A percentile compares a stretch with the other conserved stretches of the same genome.
Conservation (phyloP, 768 basidiomycete genomes). For the Zangia roseola region DNA sequence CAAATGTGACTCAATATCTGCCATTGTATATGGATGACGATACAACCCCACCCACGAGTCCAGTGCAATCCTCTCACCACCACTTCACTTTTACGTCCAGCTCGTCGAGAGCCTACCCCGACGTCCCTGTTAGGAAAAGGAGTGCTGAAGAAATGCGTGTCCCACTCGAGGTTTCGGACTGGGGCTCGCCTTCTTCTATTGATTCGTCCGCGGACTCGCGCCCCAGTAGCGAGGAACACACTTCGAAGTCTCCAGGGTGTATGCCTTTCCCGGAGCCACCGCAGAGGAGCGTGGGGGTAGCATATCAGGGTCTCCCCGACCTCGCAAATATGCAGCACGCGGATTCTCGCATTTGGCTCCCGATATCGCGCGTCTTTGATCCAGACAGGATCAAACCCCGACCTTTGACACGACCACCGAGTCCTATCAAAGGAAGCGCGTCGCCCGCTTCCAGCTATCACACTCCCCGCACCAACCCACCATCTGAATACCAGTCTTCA, state of each 20-base stretch:
- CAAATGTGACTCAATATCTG: slow-evolving; percentile 21
- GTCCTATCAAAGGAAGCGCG: slow-evolving; percentile 13
- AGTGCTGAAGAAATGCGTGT: neutral
- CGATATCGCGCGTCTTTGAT: slow-evolving; percentile 24
- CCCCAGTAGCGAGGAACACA: slow-evolving; percentile 12
- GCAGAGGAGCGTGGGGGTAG: slow-evolving; percentile 15
- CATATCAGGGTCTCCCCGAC: slow-evolving; percentile 20
- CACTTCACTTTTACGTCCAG: slow-evolving; percentile 17
- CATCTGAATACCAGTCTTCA: neutral
- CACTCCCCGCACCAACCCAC: neutral
- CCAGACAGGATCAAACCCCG: slow-evolving; percentile 26
- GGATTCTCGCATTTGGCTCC: slow-evolving; percentile 31
- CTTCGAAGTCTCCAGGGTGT: slow-evolving; percentile 3
- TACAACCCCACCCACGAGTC: slow-evolving; percentile 5
- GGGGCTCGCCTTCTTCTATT: neutral
- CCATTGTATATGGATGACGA: slow-evolving; percentile 18
- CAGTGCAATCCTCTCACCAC: slow-evolving; percentile 16
- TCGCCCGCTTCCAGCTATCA: neutral
- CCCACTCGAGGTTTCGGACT: slow-evolving; percentile 8
- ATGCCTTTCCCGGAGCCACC: slow-evolving; percentile 3
- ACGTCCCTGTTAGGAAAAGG: neutral
- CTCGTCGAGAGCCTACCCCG: slow-evolving; percentile 18
- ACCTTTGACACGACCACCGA: slow-evolving; percentile 23
- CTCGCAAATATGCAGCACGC: slow-evolving; percentile 8
- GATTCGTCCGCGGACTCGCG: slow-evolving; percentile 2